These are phyloP conservation scores for Gaeumannomyces sp. DNA, from an alignment of 2,329 filamentous ascomycete species.

Conservation along the genomic window DNA sequence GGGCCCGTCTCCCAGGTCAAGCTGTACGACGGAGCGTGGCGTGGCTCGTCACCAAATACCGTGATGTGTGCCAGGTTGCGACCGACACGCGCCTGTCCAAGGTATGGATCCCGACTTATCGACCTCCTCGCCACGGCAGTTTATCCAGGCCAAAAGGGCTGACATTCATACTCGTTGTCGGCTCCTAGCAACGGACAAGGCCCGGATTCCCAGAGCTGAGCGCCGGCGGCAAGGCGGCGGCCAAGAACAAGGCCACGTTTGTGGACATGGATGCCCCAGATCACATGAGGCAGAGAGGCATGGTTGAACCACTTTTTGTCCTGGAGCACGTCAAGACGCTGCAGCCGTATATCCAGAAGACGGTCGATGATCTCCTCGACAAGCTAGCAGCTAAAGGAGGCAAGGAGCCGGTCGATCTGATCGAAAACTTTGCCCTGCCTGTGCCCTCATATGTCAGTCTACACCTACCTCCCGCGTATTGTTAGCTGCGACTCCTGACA, in stretches of 20 bases:
- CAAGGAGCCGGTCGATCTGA: conserved; percentile 35
- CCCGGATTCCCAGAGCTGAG: conserved; percentile 41
- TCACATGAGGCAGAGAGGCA: conserved; percentile 39
- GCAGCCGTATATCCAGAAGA: conserved; percentile 40
- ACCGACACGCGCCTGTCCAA: conserved; percentile 41
- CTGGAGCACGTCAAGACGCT: conserved; percentile 30
- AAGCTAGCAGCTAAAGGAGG: conserved; percentile 30
- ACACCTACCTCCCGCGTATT: neutral
- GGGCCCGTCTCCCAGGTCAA: conserved; percentile 38
- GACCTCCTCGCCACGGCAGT: too few species aligned
- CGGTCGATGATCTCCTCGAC: conserved; percentile 36
- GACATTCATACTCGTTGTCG: too few species aligned
- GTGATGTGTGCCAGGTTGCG: conserved; percentile 37
- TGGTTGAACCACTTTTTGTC: conserved; percentile 39
- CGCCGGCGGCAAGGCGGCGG: conserved; percentile 39
- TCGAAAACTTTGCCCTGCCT: conserved; percentile 40
- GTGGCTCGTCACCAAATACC: conserved; percentile 42
- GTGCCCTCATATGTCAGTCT: conserved; percentile 38
- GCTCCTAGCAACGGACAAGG: conserved; percentile 17
- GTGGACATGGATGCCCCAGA: conserved; percentile 44
- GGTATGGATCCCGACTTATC: conserved; percentile 23
- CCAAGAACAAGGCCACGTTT: conserved; percentile 42
- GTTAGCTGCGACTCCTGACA: neutral
- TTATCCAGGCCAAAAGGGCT: too few species aligned
- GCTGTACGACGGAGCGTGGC: conserved; percentile 39